These are phyloP conservation scores for Stygiomarasmius scandens DNA, from an alignment of 1,284 basidiomycete genomes.

Conservation along the genomic window DNA sequence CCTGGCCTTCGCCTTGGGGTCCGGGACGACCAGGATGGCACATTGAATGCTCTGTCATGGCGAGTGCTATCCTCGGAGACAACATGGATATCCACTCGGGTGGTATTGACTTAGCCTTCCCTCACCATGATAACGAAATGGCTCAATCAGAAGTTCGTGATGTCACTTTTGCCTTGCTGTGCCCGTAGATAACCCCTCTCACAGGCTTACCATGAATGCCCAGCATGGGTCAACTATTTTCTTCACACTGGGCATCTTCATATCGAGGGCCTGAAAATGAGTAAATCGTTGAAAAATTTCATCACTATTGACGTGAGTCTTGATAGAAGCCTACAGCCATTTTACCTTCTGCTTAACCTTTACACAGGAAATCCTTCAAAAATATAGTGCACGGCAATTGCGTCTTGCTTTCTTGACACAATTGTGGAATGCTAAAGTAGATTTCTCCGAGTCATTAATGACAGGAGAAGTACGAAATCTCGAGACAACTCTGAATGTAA, in stretches of 20 bases:
- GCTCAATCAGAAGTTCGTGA: conserved; percentile 88
- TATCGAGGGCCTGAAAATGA: conserved; percentile 99
- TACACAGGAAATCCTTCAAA: conserved; percentile 84
- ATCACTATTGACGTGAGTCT: conserved; percentile 93
- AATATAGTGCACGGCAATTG: conserved; percentile 87
- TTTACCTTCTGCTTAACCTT: conserved; percentile 14
- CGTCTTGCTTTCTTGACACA: conserved; percentile 94
- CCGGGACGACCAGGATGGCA: conserved; percentile 98
- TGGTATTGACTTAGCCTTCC: conserved; percentile 96
- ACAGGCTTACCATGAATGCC: conserved; percentile 90
- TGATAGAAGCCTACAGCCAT: conserved; percentile 8
- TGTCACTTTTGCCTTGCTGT: conserved; percentile 11
- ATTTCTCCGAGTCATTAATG: conserved; percentile 92
- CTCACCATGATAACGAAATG: conserved; percentile 99
- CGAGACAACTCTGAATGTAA: conserved; percentile 87
- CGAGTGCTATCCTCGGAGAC: conserved; percentile 87
- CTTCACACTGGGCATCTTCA: conserved; percentile 98
- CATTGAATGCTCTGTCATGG: conserved; percentile 99
- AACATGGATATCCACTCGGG: conserved; percentile 99
- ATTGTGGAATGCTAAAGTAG: conserved; percentile 91
- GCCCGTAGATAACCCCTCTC: conserved; percentile 12
- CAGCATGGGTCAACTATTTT: conserved; percentile 99
- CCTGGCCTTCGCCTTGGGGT: conserved; percentile 97
- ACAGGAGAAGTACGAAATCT: conserved; percentile 87
- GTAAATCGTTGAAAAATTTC: conserved; percentile 99